Evolutionary conservation across 129 eudicot species (phyloP).

Genomic region (Helichrysum umbraculigerum): DNA sequence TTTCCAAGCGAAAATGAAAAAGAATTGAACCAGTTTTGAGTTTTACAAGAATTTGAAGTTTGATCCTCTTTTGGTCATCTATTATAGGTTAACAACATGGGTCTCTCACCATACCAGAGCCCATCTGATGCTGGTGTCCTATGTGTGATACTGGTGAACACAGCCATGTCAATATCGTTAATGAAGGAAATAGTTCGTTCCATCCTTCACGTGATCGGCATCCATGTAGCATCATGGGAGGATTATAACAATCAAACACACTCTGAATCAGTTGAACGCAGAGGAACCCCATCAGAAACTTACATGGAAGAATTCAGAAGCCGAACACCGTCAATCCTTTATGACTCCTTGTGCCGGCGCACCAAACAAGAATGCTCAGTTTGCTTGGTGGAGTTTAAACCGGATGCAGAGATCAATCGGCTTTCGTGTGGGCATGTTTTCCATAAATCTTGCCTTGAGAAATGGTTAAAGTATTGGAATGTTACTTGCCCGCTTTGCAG

Average conservation of each 20-base stretch:
- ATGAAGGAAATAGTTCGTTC: conserved; percentile 63
- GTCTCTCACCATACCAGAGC: conserved; percentile 66
- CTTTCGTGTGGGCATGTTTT: conserved; percentile 83
- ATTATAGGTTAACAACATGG: conserved; percentile 62
- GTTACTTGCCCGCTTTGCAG: conserved; percentile 86
- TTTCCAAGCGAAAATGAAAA: background rate
- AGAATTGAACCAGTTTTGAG: background rate
- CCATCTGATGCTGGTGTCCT: conserved; percentile 81
- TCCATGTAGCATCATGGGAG: conserved; percentile 67
- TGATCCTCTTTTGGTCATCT: conserved; percentile 10
- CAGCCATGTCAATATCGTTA: conserved; percentile 69
- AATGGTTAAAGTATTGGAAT: conserved; percentile 75
- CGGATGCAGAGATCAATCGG: conserved; percentile 63
- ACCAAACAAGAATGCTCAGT: conserved; percentile 74
- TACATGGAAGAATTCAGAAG: conserved; percentile 69
- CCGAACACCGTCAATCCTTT: conserved; percentile 57
- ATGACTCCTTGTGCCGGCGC: conserved; percentile 43
- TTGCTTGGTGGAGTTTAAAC: conserved; percentile 73
- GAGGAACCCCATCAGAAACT: conserved; percentile 53
- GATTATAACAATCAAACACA: conserved; percentile 44
- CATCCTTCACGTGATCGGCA: conserved; percentile 68
- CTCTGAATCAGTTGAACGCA: conserved; percentile 41
- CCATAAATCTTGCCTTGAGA: conserved; percentile 66
- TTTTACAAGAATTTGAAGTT: background rate
- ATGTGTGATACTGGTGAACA: conserved; percentile 69